Percentiles rank a stretch among this genome's conserved stretches.
Evolutionary conservation across 2,329 filamentous ascomycete species (phyloP).

Genomic region (Aurifilum marmelostoma): DNA sequence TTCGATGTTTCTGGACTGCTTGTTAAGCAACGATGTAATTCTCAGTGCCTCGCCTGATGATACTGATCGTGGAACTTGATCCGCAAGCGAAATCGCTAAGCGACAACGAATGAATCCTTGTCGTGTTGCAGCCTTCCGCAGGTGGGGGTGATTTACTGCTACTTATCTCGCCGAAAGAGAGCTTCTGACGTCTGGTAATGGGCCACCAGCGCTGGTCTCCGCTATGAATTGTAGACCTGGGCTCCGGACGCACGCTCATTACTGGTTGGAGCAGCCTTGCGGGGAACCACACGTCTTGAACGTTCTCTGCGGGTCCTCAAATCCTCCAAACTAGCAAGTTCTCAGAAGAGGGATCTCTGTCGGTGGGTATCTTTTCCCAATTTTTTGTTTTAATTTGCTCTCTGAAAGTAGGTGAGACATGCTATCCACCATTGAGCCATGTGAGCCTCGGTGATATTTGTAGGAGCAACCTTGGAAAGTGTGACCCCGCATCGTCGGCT

Average conservation of each 20-base stretch:
- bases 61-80: not conserved
- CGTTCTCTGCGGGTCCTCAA: constrained; percentile 1
- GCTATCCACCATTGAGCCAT: not conserved
- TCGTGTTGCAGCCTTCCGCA: not conserved
- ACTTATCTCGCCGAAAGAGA: not conserved
- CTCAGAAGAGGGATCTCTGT: not conserved
- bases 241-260: not conserved
- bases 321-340: not conserved
- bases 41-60: not conserved
- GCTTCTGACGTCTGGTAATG: not conserved
- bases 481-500: not conserved
- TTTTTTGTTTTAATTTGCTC: not conserved
- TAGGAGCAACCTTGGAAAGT: not conserved
- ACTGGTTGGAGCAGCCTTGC: constrained; percentile 1
- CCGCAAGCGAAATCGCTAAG: constrained; percentile 1
- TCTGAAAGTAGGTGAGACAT: not conserved
- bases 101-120: not conserved
- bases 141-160: not conserved
- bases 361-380: not conserved
- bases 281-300: not conserved
- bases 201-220: not conserved
- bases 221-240: not conserved
- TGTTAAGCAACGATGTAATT: not conserved
- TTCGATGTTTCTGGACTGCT: not conserved
- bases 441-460: not conserved